Evolutionary conservation across 495 filamentous ascomycete genomes (phyloP).

Genomic region (Amorphotheca resinae): DNA sequence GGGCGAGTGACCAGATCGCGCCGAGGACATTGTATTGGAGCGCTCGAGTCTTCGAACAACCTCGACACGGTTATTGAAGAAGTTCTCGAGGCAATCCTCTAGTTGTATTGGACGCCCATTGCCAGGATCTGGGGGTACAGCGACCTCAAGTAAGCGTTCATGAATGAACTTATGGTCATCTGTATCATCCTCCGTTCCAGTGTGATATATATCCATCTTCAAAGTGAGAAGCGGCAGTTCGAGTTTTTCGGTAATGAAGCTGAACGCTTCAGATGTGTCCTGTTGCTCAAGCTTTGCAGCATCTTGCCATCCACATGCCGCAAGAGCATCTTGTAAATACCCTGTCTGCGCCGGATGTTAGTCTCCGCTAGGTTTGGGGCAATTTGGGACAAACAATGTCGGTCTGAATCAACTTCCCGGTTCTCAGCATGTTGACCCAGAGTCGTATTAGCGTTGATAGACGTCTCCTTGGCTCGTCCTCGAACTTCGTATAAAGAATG

Average conservation of each 20-base stretch:
- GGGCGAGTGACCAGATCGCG: conserved; percentile 3
- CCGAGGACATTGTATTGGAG: conserved; percentile 14
- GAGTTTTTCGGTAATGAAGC: conserved; percentile 81
- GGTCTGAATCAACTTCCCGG: conserved; percentile 70
- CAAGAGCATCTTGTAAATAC: conserved; percentile 67
- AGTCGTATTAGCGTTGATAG: conserved; percentile 64
- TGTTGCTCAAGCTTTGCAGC: conserved; percentile 68
- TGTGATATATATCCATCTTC: conserved; percentile 91
- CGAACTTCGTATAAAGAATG: conserved; percentile 64
- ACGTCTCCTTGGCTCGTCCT: conserved; percentile 55
- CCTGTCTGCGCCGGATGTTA: conserved; percentile 47
- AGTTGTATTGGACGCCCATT: conserved; percentile 55
- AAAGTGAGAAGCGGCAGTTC: conserved; percentile 80
- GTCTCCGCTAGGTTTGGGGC: not conserved
- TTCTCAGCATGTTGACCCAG: conserved; percentile 86
- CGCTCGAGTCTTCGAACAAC: conserved; percentile 53
- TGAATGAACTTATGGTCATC: conserved; percentile 93
- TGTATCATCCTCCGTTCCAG: conserved; percentile 63
- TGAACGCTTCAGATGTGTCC: conserved; percentile 90
- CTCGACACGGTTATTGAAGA: conserved; percentile 92
- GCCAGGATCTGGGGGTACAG: conserved; percentile 51
- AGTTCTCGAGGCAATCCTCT: conserved; percentile 83
- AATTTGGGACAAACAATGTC: conserved; percentile 54
- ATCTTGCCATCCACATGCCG: conserved; percentile 86
- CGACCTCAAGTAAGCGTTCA: conserved; percentile 83